Base-by-base conservation (phyloP, 202 grass and related monocot genomes). In the Tripidium arundinaceum region DNA sequence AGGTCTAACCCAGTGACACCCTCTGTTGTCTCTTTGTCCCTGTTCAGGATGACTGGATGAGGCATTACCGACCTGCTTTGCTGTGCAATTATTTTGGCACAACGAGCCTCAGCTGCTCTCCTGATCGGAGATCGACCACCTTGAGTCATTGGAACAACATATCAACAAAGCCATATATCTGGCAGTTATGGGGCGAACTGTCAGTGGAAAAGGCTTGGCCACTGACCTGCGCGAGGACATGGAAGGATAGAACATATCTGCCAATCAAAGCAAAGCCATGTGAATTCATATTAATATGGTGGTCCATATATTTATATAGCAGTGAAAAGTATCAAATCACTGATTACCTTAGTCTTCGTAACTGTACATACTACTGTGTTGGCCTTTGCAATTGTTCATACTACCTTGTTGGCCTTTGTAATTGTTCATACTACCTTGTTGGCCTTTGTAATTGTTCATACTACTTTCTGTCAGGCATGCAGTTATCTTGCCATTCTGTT, bases 1-100 rank as follows among this genome's bases (percentile, higher is more conserved):
- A 42, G 21, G 22, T 10, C 16, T 79, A 52, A 74, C 40, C 15
- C 29, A 5, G 39, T 9, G 29, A 18, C 4, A 10, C 18, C 21
- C 39, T 7, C 12, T 14, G n/a, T n/a, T n/a, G n/a, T 28, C 4
- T 69, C 68, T 47, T 19, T 7, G 19, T 49, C 18, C 16, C 4
- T 41, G 14, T 68, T 75, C 81, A 87, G 80, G 69, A 79, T 9
- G 75, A 31, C 81, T 79, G 80, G 69, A 79, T 13, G 80, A 41
- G 42, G 26, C 65, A 69, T 68, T 27, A 18, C n/a, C n/a, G n/a
- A n/a, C n/a, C n/a, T 38, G n/a, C 62, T 10, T 67, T 26, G 4
- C 29, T 2, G 24, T 2, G 7, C 49, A 57, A 74, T 57, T 22
- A 57, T 59, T 59, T 31, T 0, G 71, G 31, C n/a, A 9, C 71